Base-by-base conservation (phyloP, 106 monocot species). In the Hemerocallis citrina region DNA sequence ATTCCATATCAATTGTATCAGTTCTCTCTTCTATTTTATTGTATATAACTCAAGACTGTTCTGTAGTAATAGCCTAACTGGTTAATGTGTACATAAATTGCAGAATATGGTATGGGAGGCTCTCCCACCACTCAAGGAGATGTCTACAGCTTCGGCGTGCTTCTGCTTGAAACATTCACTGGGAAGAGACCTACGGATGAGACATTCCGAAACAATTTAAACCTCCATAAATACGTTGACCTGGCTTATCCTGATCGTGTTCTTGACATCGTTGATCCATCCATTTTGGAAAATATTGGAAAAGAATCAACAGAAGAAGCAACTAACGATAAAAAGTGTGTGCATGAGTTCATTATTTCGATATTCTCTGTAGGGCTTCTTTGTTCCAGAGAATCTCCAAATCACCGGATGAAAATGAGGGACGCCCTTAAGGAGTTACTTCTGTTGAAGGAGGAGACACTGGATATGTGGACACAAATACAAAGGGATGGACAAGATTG, bases 121-220 rank as follows among this genome's bases (percentile, higher is more conserved):
- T 1, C 48, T 38, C 50, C 38, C 15, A 49, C 69, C 3, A 51
- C 56, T 15, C 23, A 60, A 17, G 69, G 69, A 50, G 69, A 69
- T 50, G 37, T 60, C 12, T 69, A 69, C 25, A 69, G 69, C 30
- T 69, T 38, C 50, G 69, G 69, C 6, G 30, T 69, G 21, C 59
- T 69, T 29, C 17, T 69, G n/a, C 48, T 69, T 2, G 69, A 69
- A 28, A 23, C 60, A 28, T 42, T 69, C 29, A 69, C 69, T 31
- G 50, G 69, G 51, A 69, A 31, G 19, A 58, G 50, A 60, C 69
- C 69, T 27, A 69, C 50, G 11, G 46, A 69, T 51, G 69, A 60
- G 30, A 25, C 15, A 16, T 69, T 69, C 13, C 15, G 30, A 6
- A 34, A 51, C 4, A 50, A 38, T 15, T 29, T 31, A 11, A 35